phyloP scores from a whole-genome alignment of 495 filamentous ascomycete species.

The Neurospora sp. region DNA sequence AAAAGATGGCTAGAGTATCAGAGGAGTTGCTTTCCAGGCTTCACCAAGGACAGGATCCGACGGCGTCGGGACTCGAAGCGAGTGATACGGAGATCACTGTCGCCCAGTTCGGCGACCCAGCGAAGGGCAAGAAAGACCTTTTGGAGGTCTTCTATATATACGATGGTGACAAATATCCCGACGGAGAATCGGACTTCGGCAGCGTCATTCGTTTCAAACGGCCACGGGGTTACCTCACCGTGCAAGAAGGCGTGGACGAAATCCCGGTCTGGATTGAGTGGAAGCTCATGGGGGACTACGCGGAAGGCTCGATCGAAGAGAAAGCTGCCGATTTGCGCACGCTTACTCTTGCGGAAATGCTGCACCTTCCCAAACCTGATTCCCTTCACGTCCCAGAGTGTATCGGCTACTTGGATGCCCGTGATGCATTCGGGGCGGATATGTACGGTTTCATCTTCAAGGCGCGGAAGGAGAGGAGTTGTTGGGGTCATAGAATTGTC shows the following conservation, averaged over 20 bases:
- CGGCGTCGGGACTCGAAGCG: neutral
- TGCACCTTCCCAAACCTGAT: conserved; percentile 18
- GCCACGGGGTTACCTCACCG: conserved; percentile 10
- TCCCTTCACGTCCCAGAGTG: conserved; percentile 18
- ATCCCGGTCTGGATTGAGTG: conserved; percentile 24
- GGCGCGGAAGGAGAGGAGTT: neutral
- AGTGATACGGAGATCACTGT: conserved; percentile 8
- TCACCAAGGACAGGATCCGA: neutral
- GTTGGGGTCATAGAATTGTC: neutral
- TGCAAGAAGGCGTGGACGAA: neutral
- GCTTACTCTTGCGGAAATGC: conserved; percentile 20
- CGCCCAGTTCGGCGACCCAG: neutral
- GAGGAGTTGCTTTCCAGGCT: conserved; percentile 18
- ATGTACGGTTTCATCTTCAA: conserved; percentile 20
- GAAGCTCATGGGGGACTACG: conserved; percentile 12
- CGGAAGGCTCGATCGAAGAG: conserved; percentile 8
- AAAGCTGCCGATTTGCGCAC: conserved; percentile 16
- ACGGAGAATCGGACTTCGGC: neutral
- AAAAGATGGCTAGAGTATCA: conserved; percentile 16
- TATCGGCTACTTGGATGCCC: conserved; percentile 21
- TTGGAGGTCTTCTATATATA: conserved; percentile 5
- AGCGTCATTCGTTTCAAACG: neutral
- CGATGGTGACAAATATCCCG: neutral
- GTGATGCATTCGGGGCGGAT: conserved; percentile 6
- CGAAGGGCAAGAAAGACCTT: neutral